Percentiles rank a stretch among this genome's conserved stretches.
phyloP scores from a whole-genome alignment of 2,329 filamentous ascomycete genomes.

The Colletotrichum liriopes region DNA sequence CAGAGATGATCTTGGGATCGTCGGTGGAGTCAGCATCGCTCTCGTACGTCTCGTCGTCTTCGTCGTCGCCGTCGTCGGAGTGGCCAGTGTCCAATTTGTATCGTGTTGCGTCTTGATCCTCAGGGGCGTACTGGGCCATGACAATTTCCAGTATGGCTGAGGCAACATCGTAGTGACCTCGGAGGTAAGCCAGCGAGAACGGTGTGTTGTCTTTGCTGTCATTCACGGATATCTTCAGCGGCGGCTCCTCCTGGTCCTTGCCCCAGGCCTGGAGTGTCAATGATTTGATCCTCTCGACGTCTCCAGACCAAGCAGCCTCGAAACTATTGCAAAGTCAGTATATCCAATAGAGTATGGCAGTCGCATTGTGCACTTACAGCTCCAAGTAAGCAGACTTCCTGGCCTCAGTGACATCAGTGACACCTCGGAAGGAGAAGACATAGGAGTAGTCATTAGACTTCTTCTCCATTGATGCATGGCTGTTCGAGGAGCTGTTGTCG shows the following conservation, averaged over 20 bases:
- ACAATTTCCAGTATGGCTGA: conserved; percentile 79
- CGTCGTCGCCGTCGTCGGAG: conserved; percentile 52
- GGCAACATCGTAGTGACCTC: conserved; percentile 76
- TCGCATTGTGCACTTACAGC: conserved; percentile 63
- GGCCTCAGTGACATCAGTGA: conserved; percentile 69
- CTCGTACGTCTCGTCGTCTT: conserved; percentile 53
- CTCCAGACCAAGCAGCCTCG: conserved; percentile 81
- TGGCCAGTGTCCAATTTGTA: conserved; percentile 62
- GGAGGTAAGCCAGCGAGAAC: conserved; percentile 78
- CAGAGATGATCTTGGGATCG: conserved; percentile 63
- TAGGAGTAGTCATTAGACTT: conserved; percentile 61
- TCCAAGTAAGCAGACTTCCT: conserved; percentile 73
- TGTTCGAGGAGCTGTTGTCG: conserved; percentile 17
- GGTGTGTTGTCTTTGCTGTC: conserved; percentile 70
- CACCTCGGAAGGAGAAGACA: conserved; percentile 66
- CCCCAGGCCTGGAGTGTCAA: conserved; percentile 75
- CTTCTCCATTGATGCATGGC: conserved; percentile 40
- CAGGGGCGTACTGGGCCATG: conserved; percentile 76
- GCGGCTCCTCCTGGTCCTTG: conserved; percentile 65
- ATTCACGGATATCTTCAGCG: conserved; percentile 74
- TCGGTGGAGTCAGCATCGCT: conserved; percentile 53
- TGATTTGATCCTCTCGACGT: conserved; percentile 75
- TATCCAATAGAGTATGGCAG: background rate
- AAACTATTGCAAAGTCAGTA: conserved; percentile 64
- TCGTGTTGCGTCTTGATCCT: conserved; percentile 65